Percentiles rank a stretch among this genome's conserved stretches.
Evolutionary conservation across 2,329 filamentous ascomycete genomes (phyloP).

Genomic region (Ascochyta viciae-villosae): DNA sequence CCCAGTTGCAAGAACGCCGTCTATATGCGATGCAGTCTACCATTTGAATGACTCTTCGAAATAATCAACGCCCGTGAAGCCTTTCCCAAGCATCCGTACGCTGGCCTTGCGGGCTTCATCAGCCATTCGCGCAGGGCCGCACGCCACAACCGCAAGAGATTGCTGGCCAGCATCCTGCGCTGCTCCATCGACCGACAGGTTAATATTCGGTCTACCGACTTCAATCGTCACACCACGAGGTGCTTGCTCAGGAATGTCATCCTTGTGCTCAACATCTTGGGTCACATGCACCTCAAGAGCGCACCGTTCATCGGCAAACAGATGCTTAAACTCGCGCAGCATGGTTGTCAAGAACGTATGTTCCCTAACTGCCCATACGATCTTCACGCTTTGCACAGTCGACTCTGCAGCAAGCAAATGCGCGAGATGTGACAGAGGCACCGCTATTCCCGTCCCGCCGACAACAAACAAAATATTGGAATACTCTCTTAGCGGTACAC

Average conservation of each 20-base stretch:
- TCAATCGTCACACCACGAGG: conserved; percentile 37
- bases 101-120: conserved; percentile 54
- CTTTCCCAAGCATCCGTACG: conserved; percentile 41
- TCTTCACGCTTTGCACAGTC: conserved; percentile 27
- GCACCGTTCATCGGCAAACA: conserved; percentile 36
- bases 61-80: conserved; percentile 49
- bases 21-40: conserved; percentile 21
- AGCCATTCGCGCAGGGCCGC: conserved; percentile 56
- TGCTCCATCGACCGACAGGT: conserved; percentile 41
- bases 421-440: conserved; percentile 41
- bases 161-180: conserved; percentile 39
- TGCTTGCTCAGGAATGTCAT: conserved; percentile 24
- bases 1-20: neutral
- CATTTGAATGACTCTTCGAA: conserved; percentile 59
- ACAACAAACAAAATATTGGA: conserved; percentile 47
- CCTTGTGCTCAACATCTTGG: conserved; percentile 31
- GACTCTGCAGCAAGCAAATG: conserved; percentile 26
- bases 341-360: conserved; percentile 37
- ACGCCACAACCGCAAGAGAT: conserved; percentile 52
- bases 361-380: conserved; percentile 46
- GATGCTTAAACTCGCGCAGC: conserved; percentile 28
- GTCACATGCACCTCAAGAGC: conserved; percentile 38
- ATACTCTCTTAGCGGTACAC: conserved; percentile 52
- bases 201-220: conserved; percentile 50
- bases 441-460: conserved; percentile 47